Evolutionary conservation across 2,329 filamentous ascomycete genomes (phyloP), one percentile per base, ranked within the genome.

Genomic region (Phaeoacremonium minimum): DNA sequence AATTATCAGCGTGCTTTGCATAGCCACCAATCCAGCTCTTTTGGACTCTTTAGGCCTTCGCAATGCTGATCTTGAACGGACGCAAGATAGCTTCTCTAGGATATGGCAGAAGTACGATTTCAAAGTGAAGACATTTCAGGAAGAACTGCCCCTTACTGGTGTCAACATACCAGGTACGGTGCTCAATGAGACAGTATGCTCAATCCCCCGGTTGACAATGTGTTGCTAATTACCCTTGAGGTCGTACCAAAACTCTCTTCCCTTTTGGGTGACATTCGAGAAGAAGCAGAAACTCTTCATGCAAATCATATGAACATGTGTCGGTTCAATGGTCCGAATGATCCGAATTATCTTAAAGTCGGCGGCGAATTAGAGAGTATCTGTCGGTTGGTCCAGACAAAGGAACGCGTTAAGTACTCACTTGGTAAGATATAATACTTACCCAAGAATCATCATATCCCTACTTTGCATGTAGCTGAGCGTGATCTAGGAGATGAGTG

Each of bases 41-140:
- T 28, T 43, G 12, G 35, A 39, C 9, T 26, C 18, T 2, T 17
- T 40, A 0, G 22, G 29, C 1, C 19, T 43, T 12, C 38, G 28
- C 30, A 43, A 36, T 7, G 30, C 37, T 4, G 42, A 45, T 17
- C 20, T 45, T 4, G 37, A 38, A 6, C 28, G 43, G 9, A 38
- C 31, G 9, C 43, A 45, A 16, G 40, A 45, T 3, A n/a, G 18
- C 3, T 45, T 43, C 14, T 45, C 43, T 5, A 7, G 17, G 5
- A 15, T 45, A 4, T 45, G 42, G 42, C 18, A 28, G 5, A 38
- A 32, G 12, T 18, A 45, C 14, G 15, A 20, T 7, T 43, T 45
- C 18, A n/a, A 30, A 9, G 42, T 40, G 11, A 45, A 45, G 22
- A 42, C 40, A 4, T 43, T 45, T 11, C 40, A 41, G 18, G 43